Evolutionary conservation across 129 eudicot genomes (phyloP), one percentile per base, ranked within the genome.

Genomic region (Scalesia atractyloides): DNA sequence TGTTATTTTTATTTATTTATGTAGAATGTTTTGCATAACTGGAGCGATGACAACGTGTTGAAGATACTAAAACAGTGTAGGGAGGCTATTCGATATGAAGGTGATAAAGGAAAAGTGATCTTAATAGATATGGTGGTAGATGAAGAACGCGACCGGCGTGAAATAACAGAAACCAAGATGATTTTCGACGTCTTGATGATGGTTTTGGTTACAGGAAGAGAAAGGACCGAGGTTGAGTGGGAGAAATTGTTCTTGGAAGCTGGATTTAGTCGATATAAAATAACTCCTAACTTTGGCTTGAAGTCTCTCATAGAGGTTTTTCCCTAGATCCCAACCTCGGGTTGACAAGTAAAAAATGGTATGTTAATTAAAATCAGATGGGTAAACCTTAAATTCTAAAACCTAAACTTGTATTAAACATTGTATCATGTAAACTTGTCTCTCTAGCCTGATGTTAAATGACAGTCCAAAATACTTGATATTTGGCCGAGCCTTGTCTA

Each of bases 111-210:
- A 20, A 82, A 74, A 46, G 41, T 78, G 62, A 65, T 78, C 12
- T 68, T 82, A 64, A 66, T 79, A 47, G 83, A 73, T 37, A 73
- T 79, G 79, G 70, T 79, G 65, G 53, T 79, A 9, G 83, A 67
- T 20, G 48, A 65, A 9, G 15, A 65, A n/a, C 70, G 48, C 4
- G 73, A 66, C 19, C 57, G 34, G 2, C 73, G 53, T 65, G 66
- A 66, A 24, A 65, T 66, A 14, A 46, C 75, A 2, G 75, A 73
- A 26, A 68, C 74, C 11, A 73, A 79, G 83, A 41, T 79, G 30
- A 20, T 66, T 7, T 79, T 73, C 20, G 83, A 79, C 36, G 20
- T 79, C 9, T 9, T 56, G 75, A 66, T 73, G 83, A 79, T 79
- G 83, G 49, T 67, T 46, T 14, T 52, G 44, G 58, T 48, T 59